Percentiles rank a stretch among this genome's conserved stretches.
These are phyloP conservation scores for Astrothelium subdiscretum DNA, from an alignment of 495 filamentous ascomycete genomes.

Conservation along the genomic window DNA sequence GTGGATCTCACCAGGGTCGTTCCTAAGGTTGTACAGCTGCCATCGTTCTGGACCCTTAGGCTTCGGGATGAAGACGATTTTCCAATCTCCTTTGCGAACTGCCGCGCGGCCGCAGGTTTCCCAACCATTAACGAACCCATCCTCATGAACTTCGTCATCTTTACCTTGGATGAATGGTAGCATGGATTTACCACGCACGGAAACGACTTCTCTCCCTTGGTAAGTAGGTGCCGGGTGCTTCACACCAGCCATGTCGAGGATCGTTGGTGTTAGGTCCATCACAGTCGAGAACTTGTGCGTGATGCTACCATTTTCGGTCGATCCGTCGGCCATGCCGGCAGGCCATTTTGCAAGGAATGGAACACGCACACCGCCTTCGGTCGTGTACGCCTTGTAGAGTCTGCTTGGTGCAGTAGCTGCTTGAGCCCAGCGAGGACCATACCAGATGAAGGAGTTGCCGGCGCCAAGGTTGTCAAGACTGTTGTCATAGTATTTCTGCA, in stretches of 20 bases:
- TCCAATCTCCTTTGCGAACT: slow-evolving; percentile 23
- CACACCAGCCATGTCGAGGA: slow-evolving; percentile 50
- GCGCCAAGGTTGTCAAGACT: slow-evolving; percentile 49
- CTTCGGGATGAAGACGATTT: slow-evolving; percentile 27
- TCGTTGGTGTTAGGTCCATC: slow-evolving; percentile 52
- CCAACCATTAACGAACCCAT: slow-evolving; percentile 31
- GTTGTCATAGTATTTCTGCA: slow-evolving; percentile 54
- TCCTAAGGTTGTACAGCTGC: slow-evolving; percentile 25
- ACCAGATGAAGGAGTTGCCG: slow-evolving; percentile 53
- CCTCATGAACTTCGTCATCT: slow-evolving; percentile 32
- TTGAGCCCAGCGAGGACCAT: slow-evolving; percentile 52
- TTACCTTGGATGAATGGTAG: slow-evolving; percentile 31
- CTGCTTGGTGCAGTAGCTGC: slow-evolving; percentile 53
- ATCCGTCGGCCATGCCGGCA: slow-evolving; percentile 16
- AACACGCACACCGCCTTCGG: slow-evolving; percentile 49
- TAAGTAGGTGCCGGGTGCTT: slow-evolving; percentile 46
- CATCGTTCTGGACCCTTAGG: slow-evolving; percentile 25
- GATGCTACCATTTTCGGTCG: slow-evolving; percentile 26
- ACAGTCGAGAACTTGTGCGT: slow-evolving; percentile 48
- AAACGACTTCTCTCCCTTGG: slow-evolving; percentile 43
- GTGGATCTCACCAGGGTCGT: slow-evolving; percentile 24
- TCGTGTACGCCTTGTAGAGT: slow-evolving; percentile 50
- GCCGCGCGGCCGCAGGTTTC: slow-evolving; percentile 28
- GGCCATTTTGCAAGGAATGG: slow-evolving; percentile 46
- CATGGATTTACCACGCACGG: slow-evolving; percentile 45